Base-by-base conservation (phyloP, 306 rosid genomes). In the Trifolium repens region DNA sequence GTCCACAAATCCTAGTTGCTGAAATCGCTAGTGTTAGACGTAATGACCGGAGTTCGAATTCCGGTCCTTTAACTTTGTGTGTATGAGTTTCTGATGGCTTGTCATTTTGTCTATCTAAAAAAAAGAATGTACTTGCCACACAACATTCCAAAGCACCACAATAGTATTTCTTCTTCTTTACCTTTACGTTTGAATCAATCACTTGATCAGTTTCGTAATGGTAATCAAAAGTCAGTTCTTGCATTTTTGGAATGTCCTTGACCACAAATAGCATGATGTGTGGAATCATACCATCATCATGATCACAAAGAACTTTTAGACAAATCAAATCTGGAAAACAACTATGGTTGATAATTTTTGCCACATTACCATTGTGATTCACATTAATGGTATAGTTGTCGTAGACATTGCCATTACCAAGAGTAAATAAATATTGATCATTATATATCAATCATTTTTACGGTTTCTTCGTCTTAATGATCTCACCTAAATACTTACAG, bases 251-350 rank as follows among this genome's bases (percentile, higher is more conserved):
- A 79, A 92, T 88, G 74, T 87, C 85, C 68, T 92, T 90, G 0
- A 78, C 88, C 0, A 93, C 90, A 64, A 87, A 92, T 60, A 92
- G 58, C 90, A 88, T 89, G 59, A 88, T 82, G 79, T 89, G 97
- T 10, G 96, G 91, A 79, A 88, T 82, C 77, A 91, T 87, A 60
- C 14, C 74, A 70, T 89, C 93, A 37, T 80, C 88, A 7, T 86
- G 90, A 84, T 91, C 91, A 78, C 71, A 85, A 5, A 89, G 81
- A 10, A 92, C 91, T 68, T 82, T 79, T 70, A 89, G 90, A 10
- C 86, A 93, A 75, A 82, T 87, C 16, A 89, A 89, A 80, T 89
- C 89, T 16, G 93, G 96, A 8, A 90, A 82, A 42, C 93, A 92
- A 42, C 93, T 83, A 22, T 92, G 93, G 87, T 89, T 89, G 39